These are phyloP conservation scores for Eutypella sp. DNA, from an alignment of 2,329 filamentous ascomycete genomes.

Conservation along the genomic window DNA sequence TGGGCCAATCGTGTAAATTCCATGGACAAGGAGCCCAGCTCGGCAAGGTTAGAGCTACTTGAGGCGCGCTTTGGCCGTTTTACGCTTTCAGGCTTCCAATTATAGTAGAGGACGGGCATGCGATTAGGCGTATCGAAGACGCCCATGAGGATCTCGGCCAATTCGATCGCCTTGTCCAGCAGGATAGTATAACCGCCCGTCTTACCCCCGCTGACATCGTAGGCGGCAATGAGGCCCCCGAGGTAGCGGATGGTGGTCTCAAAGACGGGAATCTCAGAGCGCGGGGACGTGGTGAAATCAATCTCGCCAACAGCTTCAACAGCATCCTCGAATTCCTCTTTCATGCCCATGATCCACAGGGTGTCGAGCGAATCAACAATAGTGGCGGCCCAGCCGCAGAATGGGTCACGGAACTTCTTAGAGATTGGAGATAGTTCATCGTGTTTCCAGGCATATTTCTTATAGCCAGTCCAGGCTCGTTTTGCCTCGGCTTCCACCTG, in stretches of 20 bases:
- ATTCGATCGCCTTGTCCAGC: constrained; percentile 65
- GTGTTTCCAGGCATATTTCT: constrained; percentile 72
- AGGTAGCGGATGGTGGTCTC: constrained; percentile 91
- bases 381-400: constrained; percentile 72
- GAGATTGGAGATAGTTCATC: constrained; percentile 78
- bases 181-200: constrained; percentile 56
- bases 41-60: constrained; percentile 54
- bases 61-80: constrained; percentile 60
- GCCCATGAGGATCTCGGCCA: constrained; percentile 66
- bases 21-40: constrained; percentile 74
- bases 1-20: constrained; percentile 89
- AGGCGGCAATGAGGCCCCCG: constrained; percentile 78
- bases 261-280: constrained; percentile 76
- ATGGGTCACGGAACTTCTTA: constrained; percentile 67
- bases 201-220: constrained; percentile 70
- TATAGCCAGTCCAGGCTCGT: constrained; percentile 80
- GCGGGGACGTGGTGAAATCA: constrained; percentile 71
- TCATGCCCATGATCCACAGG: constrained; percentile 68
- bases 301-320: constrained; percentile 54
- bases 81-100: constrained; percentile 64
- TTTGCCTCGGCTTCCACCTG: constrained; percentile 69
- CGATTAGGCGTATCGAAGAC: constrained; percentile 85
- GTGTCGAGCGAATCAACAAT: constrained; percentile 65
- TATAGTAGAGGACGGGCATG: constrained; percentile 80
- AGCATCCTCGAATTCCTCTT: constrained; percentile 61